A percentile compares a stretch with the other conserved stretches of the same genome.
phyloP scores from a whole-genome alignment of 148 eudicot genomes.

The Polygonum aviculare region DNA sequence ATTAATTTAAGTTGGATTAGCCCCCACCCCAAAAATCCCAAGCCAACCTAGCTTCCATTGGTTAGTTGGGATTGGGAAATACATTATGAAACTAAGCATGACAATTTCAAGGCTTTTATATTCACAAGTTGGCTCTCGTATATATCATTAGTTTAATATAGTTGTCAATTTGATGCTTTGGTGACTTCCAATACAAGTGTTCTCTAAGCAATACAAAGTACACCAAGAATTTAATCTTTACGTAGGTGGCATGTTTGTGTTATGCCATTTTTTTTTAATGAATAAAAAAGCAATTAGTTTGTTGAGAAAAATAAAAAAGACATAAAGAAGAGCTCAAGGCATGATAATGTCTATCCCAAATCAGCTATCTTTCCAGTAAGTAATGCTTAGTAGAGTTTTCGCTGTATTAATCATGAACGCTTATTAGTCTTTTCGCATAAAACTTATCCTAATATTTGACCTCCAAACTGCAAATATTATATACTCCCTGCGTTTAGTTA shows the following conservation, averaged over 20 bases:
- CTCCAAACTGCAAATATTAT: background rate
- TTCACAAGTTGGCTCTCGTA: background rate
- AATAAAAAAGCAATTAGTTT: no score
- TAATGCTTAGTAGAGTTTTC: no score
- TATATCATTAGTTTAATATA: background rate
- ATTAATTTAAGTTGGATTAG: background rate
- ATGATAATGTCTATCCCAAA: background rate
- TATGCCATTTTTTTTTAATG: no score
- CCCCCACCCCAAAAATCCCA: background rate
- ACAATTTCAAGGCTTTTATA: background rate
- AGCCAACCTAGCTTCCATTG: background rate
- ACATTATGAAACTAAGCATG: background rate
- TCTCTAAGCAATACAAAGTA: background rate
- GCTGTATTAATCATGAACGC: background rate
- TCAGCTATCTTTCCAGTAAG: no score
- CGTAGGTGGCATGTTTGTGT: background rate
- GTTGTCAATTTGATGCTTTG: background rate
- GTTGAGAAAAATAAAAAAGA: no score
- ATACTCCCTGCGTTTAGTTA: background rate
- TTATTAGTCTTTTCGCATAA: background rate
- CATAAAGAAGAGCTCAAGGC: no score
- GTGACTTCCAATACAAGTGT: constrained; percentile 1
- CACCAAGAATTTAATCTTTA: background rate
- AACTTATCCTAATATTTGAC: background rate
- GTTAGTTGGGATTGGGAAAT: background rate